These are phyloP conservation scores for Simplicillium aogashimaense DNA, from an alignment of 2,329 filamentous ascomycete species.

Conservation along the genomic window DNA sequence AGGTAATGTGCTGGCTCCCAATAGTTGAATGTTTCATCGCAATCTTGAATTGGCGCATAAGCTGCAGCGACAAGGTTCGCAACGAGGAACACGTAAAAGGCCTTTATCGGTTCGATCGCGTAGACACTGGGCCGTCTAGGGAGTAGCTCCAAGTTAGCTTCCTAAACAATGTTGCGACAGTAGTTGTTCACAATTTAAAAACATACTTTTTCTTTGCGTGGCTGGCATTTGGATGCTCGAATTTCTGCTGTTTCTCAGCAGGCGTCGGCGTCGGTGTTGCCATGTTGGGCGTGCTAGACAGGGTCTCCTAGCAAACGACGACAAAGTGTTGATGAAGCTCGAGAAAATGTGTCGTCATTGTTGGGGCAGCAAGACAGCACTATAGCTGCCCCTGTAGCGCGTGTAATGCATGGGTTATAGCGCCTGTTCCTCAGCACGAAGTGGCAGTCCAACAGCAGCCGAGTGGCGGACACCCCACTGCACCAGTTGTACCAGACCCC, in stretches of 20 bases:
- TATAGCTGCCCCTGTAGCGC: too few relatives aligned
- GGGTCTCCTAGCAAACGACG: not conserved
- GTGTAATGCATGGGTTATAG: too few relatives aligned
- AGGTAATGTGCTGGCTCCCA: slow-evolving; percentile 97
- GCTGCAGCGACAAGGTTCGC: slow-evolving; percentile 68
- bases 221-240: slow-evolving; percentile 36
- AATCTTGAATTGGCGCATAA: slow-evolving; percentile 90
- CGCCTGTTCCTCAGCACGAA: too few relatives aligned
- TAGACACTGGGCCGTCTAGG: slow-evolving; percentile 42
- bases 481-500: too few relatives aligned
- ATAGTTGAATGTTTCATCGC: slow-evolving; percentile 98
- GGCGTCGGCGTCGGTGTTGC: slow-evolving; percentile 17
- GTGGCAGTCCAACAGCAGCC: too few relatives aligned
- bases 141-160: not conserved
- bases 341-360: not conserved
- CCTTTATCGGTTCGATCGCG: slow-evolving; percentile 59
- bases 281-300: slow-evolving; percentile 21
- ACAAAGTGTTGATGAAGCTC: not conserved
- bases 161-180: too few relatives aligned
- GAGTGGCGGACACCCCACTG: too few relatives aligned
- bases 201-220: slow-evolving; percentile 43
- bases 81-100: slow-evolving; percentile 70
- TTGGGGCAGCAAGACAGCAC: too few relatives aligned
- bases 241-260: slow-evolving; percentile 19
- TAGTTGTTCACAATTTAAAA: not conserved